Percentiles rank a stretch among this genome's conserved stretches.
Conservation (phyloP, 2,329 filamentous ascomycete species). For the Reticulascus tulasneorum region DNA sequence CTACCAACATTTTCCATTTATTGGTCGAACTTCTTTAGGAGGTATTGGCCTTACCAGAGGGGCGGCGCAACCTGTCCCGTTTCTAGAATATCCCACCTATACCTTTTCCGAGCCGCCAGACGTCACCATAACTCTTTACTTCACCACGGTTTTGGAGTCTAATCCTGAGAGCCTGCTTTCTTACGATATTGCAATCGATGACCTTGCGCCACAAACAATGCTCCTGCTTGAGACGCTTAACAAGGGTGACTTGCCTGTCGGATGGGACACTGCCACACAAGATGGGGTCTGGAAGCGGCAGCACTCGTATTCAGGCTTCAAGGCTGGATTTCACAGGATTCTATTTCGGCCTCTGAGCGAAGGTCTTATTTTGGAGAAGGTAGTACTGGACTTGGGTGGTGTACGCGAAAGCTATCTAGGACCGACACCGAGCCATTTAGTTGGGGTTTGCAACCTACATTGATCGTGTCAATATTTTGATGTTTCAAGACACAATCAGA, state of each 20-base stretch:
- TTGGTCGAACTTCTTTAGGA: slow-evolving; percentile 22
- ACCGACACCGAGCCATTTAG: slow-evolving; percentile 24
- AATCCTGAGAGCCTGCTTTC: slow-evolving; percentile 44
- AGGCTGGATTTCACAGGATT: slow-evolving; percentile 23
- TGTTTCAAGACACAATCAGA: too few relatives aligned
- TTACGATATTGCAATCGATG: slow-evolving; percentile 46
- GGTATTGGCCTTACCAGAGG: slow-evolving; percentile 15
- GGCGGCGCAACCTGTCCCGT: slow-evolving; percentile 14
- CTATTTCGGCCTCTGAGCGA: slow-evolving; percentile 24
- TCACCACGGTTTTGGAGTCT: slow-evolving; percentile 42
- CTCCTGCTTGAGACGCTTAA: slow-evolving; percentile 23
- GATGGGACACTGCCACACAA: slow-evolving; percentile 45
- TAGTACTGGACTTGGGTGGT: slow-evolving; percentile 28
- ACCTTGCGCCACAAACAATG: slow-evolving; percentile 25
- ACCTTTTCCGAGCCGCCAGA: slow-evolving; percentile 20
- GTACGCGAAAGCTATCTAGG: slow-evolving; percentile 30
- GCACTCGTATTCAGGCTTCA: slow-evolving; percentile 16
- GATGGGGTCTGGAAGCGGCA: slow-evolving; percentile 46
- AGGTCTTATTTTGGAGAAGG: slow-evolving; percentile 33
- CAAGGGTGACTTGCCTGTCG: slow-evolving; percentile 36
- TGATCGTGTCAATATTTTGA: too few relatives aligned
- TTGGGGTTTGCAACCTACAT: too few relatives aligned
- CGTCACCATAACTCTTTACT: slow-evolving; percentile 27
- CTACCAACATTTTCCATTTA: slow-evolving; percentile 24
- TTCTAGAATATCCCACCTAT: slow-evolving; percentile 26